Evolutionary conservation across 2,329 filamentous ascomycete genomes (phyloP), one percentile per base, ranked within the genome.

Genomic region (Phialophora chinensis): DNA sequence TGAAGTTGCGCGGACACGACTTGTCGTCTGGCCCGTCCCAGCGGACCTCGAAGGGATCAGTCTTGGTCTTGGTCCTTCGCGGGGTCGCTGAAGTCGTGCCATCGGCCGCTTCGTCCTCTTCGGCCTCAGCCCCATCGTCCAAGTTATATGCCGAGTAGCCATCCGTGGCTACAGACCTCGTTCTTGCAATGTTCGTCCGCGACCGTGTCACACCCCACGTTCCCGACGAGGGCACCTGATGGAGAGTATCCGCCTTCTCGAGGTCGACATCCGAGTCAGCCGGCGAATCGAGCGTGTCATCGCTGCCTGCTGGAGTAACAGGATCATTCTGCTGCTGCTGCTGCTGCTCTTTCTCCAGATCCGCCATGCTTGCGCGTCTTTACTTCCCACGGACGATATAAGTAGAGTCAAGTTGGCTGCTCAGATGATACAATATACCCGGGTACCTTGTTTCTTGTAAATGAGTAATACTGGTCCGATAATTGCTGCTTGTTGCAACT

Each of bases 1-100:
- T 79, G 81, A 92, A 88, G 75, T 86, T 91, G 62, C 89, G 86
- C 0, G 93, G 93, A 72, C 88, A 90, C 76, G 86, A 74, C 0
- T 90, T 88, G 75, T 97, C 93, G 56, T 81, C 79, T 66, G 92
- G 88, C 8, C 86, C 87, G 44, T 93, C 90, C 86, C 91, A 97
- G 10, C 78, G 78, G 20, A 97, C 92, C 68, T 92, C 85, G 33
- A 49, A 67, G 1, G 65, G 60, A 29, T 54, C 58, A 1, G 58
- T 60, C 58, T 53, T 60, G 17, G 47, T 60, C n/a, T 33, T 31
- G 17, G 52, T 55, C 25, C 50, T 56, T 11, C 29, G 63, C 44
- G 58, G 23, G 3, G 38, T 44, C n/a, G 52, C 58, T 23, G 47
- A 12, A 38, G 11, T 42, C 38, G 25, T 42, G 12, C 14, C 38